These are phyloP conservation scores for Asterophora lycoperdoides DNA, from an alignment of 768 basidiomycete species.

Conservation along the genomic window DNA sequence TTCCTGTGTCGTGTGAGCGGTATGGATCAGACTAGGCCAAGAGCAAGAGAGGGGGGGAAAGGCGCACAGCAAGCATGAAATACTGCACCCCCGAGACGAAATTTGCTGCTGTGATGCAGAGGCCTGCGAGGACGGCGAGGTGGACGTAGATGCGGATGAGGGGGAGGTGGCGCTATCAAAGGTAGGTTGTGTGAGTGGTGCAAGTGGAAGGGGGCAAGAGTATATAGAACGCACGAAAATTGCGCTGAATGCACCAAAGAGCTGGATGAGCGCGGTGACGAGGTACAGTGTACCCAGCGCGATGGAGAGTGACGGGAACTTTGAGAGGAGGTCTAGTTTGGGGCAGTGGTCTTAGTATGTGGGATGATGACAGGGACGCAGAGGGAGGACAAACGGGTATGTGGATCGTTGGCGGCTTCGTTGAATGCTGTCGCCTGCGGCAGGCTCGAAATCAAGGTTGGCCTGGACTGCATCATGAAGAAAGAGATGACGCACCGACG, in stretches of 20 bases:
- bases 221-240: constrained; percentile 10
- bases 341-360: not conserved
- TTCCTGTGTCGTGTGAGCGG: constrained; percentile 21
- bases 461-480: not conserved
- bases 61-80: constrained; percentile 33
- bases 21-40: not conserved
- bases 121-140: constrained; percentile 29
- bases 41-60: constrained; percentile 1
- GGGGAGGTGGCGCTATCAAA: constrained; percentile 20
- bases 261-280: constrained; percentile 20
- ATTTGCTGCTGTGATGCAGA: constrained; percentile 32
- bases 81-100: constrained; percentile 34
- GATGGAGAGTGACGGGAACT: constrained; percentile 31
- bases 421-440: constrained; percentile 30
- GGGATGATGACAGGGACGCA: not conserved
- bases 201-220: not conserved
- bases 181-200: not conserved
- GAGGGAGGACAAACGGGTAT: not conserved
- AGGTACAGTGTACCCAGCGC: constrained; percentile 33
- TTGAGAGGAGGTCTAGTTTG: not conserved
- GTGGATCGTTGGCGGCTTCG: constrained; percentile 30
- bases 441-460: not conserved
- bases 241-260: constrained; percentile 17
- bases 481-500: constrained; percentile 23
- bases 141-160: constrained; percentile 22